Base-by-base conservation (phyloP, 2,329 filamentous ascomycete species). In the Clarireedia monteithiana region DNA sequence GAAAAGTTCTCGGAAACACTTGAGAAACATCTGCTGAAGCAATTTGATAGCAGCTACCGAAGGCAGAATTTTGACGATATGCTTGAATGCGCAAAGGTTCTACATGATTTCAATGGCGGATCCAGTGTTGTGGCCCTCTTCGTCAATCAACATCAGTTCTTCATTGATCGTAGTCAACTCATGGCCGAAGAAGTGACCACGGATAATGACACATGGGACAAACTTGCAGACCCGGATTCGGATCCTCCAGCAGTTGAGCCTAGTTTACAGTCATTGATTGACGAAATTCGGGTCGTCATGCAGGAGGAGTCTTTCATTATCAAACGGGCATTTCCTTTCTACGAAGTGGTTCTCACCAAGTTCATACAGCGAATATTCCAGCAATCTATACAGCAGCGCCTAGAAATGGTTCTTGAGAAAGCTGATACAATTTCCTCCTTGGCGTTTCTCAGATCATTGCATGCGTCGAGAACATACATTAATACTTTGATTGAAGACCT, bases 81-180 rank as follows among this genome's bases (percentile, higher is more conserved):
- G 95, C 86, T 89, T 74, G 94, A 97, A 69, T 99, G 94, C 69
- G 89, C 95, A 54, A 89, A 89, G 66, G 94, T 96, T 44, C 77
- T 99, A 60, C 82, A 94, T 69, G 94, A 97, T 72, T 99, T 99
- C 77, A 96, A 92, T 70, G 91, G 94, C 52, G 94, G 94, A 51
- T 85, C 90, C 56, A 97, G 91, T 69, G 94, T 97, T 58, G 95
- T 96, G 71, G 92, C 89, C 14, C 79, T 92, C 10, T 99, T 97
- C 71, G 92, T 99, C 68, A 99, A 99, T 69, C 94, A 99, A 71
- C 95, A 99, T 73, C 91, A 96, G 67, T 99, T 99, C 78, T 99
- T 99, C 74, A 96, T 99, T 67, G 94, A 97, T 69, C 81, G 91
- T 26, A 94, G 91, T 63, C 92, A 97, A 70, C 77, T 99, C 56